These are phyloP conservation scores for Suillus subalutaceus DNA, from an alignment of 768 basidiomycete genomes.

Conservation along the genomic window DNA sequence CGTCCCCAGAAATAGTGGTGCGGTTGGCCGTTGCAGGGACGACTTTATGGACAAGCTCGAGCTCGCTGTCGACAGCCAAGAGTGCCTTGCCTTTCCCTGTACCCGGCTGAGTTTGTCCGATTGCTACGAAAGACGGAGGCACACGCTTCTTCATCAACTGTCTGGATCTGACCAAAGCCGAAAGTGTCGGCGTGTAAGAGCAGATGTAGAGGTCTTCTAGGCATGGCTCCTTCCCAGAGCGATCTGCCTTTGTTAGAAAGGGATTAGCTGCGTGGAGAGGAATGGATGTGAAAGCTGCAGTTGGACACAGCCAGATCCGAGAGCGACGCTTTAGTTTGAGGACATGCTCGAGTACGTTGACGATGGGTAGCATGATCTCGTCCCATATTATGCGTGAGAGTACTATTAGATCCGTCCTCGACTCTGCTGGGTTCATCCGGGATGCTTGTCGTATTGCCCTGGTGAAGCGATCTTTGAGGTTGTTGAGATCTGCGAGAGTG, in stretches of 20 bases:
- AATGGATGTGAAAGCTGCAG: background rate
- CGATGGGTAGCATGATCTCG: background rate
- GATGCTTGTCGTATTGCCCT: conserved; percentile 9
- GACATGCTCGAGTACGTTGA: background rate
- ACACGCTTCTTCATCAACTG: background rate
- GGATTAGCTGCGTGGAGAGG: no score
- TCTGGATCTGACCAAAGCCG: background rate
- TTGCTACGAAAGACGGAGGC: background rate
- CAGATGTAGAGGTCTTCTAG: background rate
- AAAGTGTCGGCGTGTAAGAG: background rate
- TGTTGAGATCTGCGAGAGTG: conserved; percentile 5
- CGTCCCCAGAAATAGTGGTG: background rate
- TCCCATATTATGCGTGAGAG: background rate
- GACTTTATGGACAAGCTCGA: background rate
- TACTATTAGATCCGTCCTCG: background rate
- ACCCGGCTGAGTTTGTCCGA: background rate
- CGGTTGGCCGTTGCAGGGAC: no score
- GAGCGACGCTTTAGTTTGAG: background rate
- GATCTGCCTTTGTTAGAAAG: background rate
- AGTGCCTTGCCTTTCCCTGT: background rate
- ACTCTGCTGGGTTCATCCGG: background rate
- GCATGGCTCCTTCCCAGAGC: background rate
- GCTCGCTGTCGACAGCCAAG: background rate
- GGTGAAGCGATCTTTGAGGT: conserved; percentile 10
- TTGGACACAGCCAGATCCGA: conserved; percentile 1